Conservation (phyloP, 2,329 filamentous ascomycete genomes). For the Colletotrichum scovillei region DNA sequence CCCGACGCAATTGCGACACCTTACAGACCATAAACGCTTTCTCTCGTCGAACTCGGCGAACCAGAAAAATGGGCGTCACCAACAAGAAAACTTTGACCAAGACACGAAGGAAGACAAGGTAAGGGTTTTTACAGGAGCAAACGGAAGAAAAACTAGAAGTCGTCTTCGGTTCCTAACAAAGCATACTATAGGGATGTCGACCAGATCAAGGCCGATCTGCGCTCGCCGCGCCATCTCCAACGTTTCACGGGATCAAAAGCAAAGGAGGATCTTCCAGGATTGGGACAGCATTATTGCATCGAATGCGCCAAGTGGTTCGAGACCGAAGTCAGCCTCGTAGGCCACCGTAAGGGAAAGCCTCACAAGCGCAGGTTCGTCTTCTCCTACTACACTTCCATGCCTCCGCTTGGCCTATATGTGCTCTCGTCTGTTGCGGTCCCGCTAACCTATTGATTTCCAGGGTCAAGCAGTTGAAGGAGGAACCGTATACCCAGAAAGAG, state of each 20-base stretch:
- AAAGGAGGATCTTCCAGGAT: slow-evolving; percentile 85
- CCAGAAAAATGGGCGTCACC: slow-evolving; percentile 72
- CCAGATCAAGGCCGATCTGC: slow-evolving; percentile 87
- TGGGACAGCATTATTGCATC: slow-evolving; percentile 88
- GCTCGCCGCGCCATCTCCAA: slow-evolving; percentile 81
- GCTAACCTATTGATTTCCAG: slow-evolving; percentile 56
- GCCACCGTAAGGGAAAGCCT: slow-evolving; percentile 87
- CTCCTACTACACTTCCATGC: neutral
- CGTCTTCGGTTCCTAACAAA: slow-evolving; percentile 1
- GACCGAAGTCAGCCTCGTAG: slow-evolving; percentile 78
- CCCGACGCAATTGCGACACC: neutral
- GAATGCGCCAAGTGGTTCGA: slow-evolving; percentile 99
- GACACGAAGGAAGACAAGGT: slow-evolving; percentile 79
- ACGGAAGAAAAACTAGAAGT: neutral
- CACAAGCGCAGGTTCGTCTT: slow-evolving; percentile 84
- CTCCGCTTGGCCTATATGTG: neutral
- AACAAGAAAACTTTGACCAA: slow-evolving; percentile 77
- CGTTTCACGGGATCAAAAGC: slow-evolving; percentile 84
- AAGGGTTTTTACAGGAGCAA: slow-evolving; percentile 38
- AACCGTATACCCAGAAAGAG: slow-evolving; percentile 86
- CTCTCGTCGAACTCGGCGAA: neutral
- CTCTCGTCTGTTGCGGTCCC: neutral
- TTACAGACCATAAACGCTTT: neutral
- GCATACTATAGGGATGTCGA: slow-evolving; percentile 80
- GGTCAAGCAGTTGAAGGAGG: slow-evolving; percentile 83